Percentiles rank a stretch among this genome's conserved stretches.
Evolutionary conservation across 2,329 filamentous ascomycete genomes (phyloP).

Genomic region (Talaromyces sp.): DNA sequence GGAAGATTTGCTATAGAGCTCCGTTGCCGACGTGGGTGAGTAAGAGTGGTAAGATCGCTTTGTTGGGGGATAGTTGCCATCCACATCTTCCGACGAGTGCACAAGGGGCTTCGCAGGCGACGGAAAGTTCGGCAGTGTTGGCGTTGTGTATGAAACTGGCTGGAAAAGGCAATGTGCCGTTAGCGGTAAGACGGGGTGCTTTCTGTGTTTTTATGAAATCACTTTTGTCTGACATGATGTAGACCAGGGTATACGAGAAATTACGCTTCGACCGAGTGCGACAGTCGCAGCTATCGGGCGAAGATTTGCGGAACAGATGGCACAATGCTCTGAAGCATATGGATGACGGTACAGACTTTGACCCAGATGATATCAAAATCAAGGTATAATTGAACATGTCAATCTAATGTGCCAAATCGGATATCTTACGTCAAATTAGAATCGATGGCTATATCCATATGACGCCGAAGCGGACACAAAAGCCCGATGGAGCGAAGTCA

Average conservation of each 20-base stretch:
- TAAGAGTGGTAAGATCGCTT: conserved; percentile 16
- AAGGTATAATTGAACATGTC: conserved; percentile 21
- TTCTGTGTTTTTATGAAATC: background rate
- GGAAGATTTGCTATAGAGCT: conserved; percentile 19
- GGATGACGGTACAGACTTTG: conserved; percentile 34
- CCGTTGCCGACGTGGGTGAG: conserved; percentile 15
- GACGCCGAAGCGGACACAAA: conserved; percentile 46
- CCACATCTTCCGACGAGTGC: conserved; percentile 65
- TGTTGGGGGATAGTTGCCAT: conserved; percentile 54
- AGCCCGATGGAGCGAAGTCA: conserved; percentile 43
- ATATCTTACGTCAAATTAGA: conserved; percentile 26
- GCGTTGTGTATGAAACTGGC: conserved; percentile 18
- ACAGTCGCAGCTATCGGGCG: conserved; percentile 24
- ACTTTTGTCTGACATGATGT: background rate
- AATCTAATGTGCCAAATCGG: no score
- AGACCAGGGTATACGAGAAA: conserved; percentile 25
- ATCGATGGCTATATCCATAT: conserved; percentile 47
- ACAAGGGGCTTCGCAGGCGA: conserved; percentile 64
- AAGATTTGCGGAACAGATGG: conserved; percentile 26
- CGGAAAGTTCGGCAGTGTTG: conserved; percentile 57
- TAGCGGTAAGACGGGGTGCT: conserved; percentile 20
- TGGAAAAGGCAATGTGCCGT: conserved; percentile 16
- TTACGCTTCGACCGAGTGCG: conserved; percentile 26
- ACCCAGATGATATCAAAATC: conserved; percentile 48
- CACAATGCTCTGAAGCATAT: conserved; percentile 23